Base-by-base conservation (phyloP, 2,329 filamentous ascomycete species). In the Penicillium glabrum region DNA sequence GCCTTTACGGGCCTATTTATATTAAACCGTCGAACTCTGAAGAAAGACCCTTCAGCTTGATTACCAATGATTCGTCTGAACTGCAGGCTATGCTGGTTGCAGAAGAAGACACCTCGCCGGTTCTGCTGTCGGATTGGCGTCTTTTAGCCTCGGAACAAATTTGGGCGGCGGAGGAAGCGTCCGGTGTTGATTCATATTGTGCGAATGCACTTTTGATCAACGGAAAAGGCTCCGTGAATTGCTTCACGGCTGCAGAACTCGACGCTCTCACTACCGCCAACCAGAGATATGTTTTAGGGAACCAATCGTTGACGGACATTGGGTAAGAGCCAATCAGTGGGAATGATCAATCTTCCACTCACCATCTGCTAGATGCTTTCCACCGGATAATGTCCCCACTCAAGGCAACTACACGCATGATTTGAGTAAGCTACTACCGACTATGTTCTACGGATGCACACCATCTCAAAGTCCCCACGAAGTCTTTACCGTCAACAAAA, bases 171-270 rank as follows among this genome's bases (percentile, higher is more conserved):
- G 60, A 71, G 50, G 59, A 70, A 29, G 62, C 65, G 6, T 65
- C 69, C 13, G 72, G 70, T 0, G 57, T 73, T 24, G 73, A 80
- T 4, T 74, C 82, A 23, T 75, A 78, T 0, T 88, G 86, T 72
- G 83, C 83, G 59, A 85, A 87, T 64, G 80, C 84, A 0, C 73
- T 89, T 14, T 70, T 88, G 11, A 76, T 88, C 50, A 88, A 89
- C 56, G 86, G 86, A 24, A 83, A 85, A 50, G 71, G 71, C 1
- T 70, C 70, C 3, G 56, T 69, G 9, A 61, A 60, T 14, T 71
- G 69, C 31, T 56, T 68, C 1, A 49, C 64, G 4, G 63, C 58
- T 14, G 60, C 59, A 6, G 53, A 61, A 23, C 63, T 70, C 33
- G 69, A 75, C 29, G 64, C 73, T 2, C 74, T 73, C 47, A 74